phyloP scores from a whole-genome alignment of 441 rosid species.

The Erysimum cheiri region DNA sequence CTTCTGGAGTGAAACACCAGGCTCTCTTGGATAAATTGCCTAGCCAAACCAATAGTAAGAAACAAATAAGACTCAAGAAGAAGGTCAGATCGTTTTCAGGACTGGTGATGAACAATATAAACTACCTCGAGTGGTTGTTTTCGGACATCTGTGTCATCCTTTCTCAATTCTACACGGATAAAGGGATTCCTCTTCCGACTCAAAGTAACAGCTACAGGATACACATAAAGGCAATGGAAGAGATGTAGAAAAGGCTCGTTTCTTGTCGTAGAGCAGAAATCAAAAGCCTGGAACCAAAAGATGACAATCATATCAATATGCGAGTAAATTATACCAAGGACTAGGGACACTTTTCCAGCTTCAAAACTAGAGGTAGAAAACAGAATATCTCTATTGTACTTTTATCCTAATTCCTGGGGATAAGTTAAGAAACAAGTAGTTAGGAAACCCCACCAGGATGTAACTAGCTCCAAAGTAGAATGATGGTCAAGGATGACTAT shows the following conservation, averaged over 20 bases:
- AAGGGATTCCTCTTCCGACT: conserved; percentile 96
- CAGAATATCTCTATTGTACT: conserved; percentile 17
- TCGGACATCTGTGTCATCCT: conserved; percentile 92
- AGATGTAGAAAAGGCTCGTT: conserved; percentile 99
- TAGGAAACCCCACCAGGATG: conserved; percentile 22
- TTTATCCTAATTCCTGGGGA: conserved; percentile 14
- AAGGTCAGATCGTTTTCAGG: conserved; percentile 24
- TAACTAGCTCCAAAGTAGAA: conserved; percentile 29
- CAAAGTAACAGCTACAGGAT: conserved; percentile 87
- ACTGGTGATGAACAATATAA: conserved; percentile 33
- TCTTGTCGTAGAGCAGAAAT: conserved; percentile 92
- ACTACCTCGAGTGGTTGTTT: conserved; percentile 96
- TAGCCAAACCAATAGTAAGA: conserved; percentile 50
- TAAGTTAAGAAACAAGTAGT: conserved; percentile 23
- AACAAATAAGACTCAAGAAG: conserved; percentile 38
- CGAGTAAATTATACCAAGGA: conserved; percentile 15
- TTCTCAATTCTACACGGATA: conserved; percentile 90
- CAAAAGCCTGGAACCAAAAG: conserved; percentile 90
- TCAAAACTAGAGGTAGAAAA: conserved; percentile 17
- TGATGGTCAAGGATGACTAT: conserved; percentile 34
- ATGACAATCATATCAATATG: conserved; percentile 29
- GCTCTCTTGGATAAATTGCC: conserved; percentile 96
- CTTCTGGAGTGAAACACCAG: conserved; percentile 73
- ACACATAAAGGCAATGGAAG: conserved; percentile 92
- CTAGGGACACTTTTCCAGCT: conserved; percentile 21